These are phyloP conservation scores for Nematocida minor DNA, from an alignment of 371 early-diverging fungal genomes.

Conservation along the genomic window DNA sequence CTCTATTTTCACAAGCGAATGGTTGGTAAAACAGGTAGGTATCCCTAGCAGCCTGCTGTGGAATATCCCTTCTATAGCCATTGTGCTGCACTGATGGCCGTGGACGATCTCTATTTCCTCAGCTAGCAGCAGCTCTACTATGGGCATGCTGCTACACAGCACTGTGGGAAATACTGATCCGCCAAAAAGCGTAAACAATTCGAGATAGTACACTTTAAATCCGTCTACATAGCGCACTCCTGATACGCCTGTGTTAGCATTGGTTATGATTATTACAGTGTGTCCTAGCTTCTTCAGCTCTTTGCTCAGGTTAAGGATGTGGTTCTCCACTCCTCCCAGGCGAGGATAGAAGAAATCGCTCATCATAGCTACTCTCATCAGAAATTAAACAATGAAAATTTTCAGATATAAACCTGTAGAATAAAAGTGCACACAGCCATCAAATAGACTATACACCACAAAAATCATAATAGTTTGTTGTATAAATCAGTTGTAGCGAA, in stretches of 20 bases:
- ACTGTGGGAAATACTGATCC: conserved; percentile 85
- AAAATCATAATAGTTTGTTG: too few relatives aligned
- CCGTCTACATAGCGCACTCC: conserved; percentile 30
- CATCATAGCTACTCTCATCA: conserved; percentile 63
- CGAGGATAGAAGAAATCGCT: conserved; percentile 92
- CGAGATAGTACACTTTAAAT: conserved; percentile 89
- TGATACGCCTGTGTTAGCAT: conserved; percentile 67
- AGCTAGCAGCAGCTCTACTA: conserved; percentile 78
- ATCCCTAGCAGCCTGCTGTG: conserved; percentile 89
- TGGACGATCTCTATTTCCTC: conserved; percentile 89
- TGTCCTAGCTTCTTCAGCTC: conserved; percentile 80
- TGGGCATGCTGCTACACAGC: conserved; percentile 78
- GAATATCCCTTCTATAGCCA: conserved; percentile 86
- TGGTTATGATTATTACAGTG: conserved; percentile 69
- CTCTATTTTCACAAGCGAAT: conserved; percentile 90
- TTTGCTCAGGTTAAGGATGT: conserved; percentile 81
- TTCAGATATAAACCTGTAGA: neutral
- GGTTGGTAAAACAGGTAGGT: conserved; percentile 89
- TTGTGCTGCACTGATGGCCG: conserved; percentile 85
- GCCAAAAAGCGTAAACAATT: conserved; percentile 74
- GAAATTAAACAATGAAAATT: neutral
- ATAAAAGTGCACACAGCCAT: neutral
- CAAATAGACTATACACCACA: neutral
- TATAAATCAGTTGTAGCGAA: too few relatives aligned
- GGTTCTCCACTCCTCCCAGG: conserved; percentile 93